phyloP scores from a whole-genome alignment of 768 basidiomycete genomes.

The Xanthoconium stramineum region DNA sequence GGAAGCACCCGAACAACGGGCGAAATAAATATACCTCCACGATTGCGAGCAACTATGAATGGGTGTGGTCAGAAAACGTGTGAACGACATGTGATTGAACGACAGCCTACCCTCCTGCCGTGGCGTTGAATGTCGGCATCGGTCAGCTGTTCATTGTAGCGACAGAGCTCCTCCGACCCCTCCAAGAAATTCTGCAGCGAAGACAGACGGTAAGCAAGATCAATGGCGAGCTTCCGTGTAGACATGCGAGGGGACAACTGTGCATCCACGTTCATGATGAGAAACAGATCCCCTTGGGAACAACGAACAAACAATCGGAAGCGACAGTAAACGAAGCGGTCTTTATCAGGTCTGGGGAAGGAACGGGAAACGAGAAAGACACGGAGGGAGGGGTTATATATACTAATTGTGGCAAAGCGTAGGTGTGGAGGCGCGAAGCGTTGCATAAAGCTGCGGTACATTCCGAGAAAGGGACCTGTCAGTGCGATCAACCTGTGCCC shows the following conservation, averaged over 20 bases:
- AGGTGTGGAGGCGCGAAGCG: conserved; percentile 18
- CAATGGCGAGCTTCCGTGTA: conserved; percentile 27
- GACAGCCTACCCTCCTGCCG: conserved; percentile 25
- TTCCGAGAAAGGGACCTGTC: conserved; percentile 27
- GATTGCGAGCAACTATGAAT: conserved; percentile 44
- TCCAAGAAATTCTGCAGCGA: conserved; percentile 29
- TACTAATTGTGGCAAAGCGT: conserved; percentile 29
- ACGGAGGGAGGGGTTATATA: conserved; percentile 18
- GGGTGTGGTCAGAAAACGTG: conserved; percentile 4
- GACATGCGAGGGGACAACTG: conserved; percentile 15
- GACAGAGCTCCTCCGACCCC: conserved; percentile 27
- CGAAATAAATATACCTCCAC: conserved; percentile 44
- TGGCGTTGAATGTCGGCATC: conserved; percentile 22
- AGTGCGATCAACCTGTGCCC: conserved; percentile 13
- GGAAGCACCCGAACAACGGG: background rate
- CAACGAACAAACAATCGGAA: conserved; percentile 11
- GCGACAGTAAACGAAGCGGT: background rate
- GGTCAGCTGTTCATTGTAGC: conserved; percentile 15
- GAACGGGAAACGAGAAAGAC: conserved; percentile 9
- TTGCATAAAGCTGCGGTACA: conserved; percentile 31
- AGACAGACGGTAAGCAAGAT: conserved; percentile 28
- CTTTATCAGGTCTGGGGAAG: conserved; percentile 7
- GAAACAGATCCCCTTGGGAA: conserved; percentile 18
- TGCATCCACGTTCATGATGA: conserved; percentile 11
- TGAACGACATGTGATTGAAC: background rate